Percentiles rank a stretch among this genome's conserved stretches.
These are phyloP conservation scores for Apiotrichum brassicae DNA, from an alignment of 1,284 basidiomycete genomes.

Conservation along the genomic window DNA sequence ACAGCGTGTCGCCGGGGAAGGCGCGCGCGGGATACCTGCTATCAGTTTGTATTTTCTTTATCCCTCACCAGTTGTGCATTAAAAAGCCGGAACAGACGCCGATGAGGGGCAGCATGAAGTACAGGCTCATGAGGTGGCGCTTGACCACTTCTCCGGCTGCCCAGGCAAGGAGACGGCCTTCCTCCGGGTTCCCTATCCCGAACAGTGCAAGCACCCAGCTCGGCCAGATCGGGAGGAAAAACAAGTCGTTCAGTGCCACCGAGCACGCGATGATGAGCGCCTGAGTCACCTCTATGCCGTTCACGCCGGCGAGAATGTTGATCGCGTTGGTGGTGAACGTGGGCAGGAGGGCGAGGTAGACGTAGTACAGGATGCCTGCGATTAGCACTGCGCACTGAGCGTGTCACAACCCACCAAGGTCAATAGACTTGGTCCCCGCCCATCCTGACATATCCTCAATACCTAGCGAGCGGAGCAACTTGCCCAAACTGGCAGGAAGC, in stretches of 20 bases:
- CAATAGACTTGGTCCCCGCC: slow-evolving; percentile 60
- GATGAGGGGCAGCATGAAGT: slow-evolving; percentile 91
- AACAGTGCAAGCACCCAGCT: slow-evolving; percentile 66
- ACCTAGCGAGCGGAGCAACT: slow-evolving; percentile 49
- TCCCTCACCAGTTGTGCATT: slow-evolving; percentile 90
- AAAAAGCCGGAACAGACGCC: slow-evolving; percentile 84
- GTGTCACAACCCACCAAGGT: slow-evolving; percentile 66
- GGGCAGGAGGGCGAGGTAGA: slow-evolving; percentile 92
- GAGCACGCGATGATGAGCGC: slow-evolving; percentile 86
- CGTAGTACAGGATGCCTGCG: slow-evolving; percentile 63
- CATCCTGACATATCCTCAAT: slow-evolving; percentile 19
- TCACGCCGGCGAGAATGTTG: slow-evolving; percentile 97
- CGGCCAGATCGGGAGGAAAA: slow-evolving; percentile 68
- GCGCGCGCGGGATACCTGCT: slow-evolving; percentile 91
- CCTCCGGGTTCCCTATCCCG: slow-evolving; percentile 53
- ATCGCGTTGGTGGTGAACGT: slow-evolving; percentile 98
- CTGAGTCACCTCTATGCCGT: slow-evolving; percentile 91
- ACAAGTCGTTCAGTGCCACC: slow-evolving; percentile 81
- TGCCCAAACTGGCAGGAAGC: slow-evolving; percentile 72
- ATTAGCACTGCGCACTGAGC: background rate
- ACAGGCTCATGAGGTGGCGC: slow-evolving; percentile 87
- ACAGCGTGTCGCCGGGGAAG: slow-evolving; percentile 96
- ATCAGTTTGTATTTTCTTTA: too few relatives aligned
- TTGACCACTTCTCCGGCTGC: slow-evolving; percentile 67
- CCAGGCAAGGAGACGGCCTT: slow-evolving; percentile 39